A percentile compares a stretch with the other conserved stretches of the same genome.
Conservation (phyloP, 176 grass and related monocot species). For the Ensete glaucum region DNA sequence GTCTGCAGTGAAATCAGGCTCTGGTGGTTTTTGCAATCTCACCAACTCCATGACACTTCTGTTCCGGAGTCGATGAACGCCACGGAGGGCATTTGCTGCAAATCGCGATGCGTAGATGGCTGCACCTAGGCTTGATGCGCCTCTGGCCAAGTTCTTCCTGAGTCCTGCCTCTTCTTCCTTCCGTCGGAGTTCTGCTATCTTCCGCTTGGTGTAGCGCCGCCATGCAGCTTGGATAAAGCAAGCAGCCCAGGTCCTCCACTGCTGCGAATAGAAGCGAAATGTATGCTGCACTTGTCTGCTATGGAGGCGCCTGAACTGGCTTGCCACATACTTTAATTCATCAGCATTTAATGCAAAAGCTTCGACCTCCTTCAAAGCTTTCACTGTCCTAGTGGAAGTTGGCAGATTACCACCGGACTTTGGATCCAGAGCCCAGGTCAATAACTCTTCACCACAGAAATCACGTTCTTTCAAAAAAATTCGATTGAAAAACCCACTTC, state of each 20-base stretch:
- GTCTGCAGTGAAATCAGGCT: constrained; percentile 39
- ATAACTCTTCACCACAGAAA: constrained; percentile 84
- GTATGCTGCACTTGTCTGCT: constrained; percentile 49
- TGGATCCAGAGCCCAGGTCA: constrained; percentile 92
- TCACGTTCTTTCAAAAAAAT: constrained; percentile 60
- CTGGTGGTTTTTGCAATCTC: constrained; percentile 45
- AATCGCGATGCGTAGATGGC: constrained; percentile 53
- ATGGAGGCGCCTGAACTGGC: constrained; percentile 90
- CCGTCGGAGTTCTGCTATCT: constrained; percentile 7
- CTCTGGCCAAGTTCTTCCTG: neutral
- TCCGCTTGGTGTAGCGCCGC: constrained; percentile 9
- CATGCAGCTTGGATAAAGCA: constrained; percentile 21
- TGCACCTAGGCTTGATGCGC: constrained; percentile 29
- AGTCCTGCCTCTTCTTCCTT: constrained; percentile 9
- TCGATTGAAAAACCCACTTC: constrained; percentile 86
- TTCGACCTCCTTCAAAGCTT: constrained; percentile 70
- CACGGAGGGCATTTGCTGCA: constrained; percentile 37
- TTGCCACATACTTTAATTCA: constrained; percentile 81
- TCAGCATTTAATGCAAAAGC: constrained; percentile 62
- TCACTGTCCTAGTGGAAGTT: constrained; percentile 64
- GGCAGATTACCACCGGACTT: constrained; percentile 73
- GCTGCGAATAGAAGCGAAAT: constrained; percentile 17
- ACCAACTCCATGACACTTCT: constrained; percentile 27
- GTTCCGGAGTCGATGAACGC: constrained; percentile 32
- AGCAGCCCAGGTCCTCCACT: constrained; percentile 20